Base-by-base conservation (phyloP, 192 early-diverging fungal species). In the Dimargaris cristalligena region DNA sequence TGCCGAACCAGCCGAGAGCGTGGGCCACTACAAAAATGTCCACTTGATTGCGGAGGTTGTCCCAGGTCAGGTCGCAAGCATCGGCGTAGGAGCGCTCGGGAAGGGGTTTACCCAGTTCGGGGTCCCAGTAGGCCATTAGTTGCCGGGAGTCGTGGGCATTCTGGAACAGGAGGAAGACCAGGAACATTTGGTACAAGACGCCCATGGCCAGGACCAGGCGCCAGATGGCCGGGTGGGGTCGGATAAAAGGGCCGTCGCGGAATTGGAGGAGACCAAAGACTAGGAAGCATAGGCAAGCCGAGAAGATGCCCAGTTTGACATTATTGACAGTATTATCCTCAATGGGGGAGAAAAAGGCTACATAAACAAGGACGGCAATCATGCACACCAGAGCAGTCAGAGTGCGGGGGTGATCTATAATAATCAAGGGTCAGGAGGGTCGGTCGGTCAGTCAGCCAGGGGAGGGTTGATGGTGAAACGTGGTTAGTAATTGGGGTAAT, bases 21-120 rank as follows among this genome's bases (percentile, higher is more conserved):
- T 97, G 94, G 3, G 91, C 92, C 58, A 93, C 34, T 26, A 94
- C 91, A 71, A 97, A 97, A 31, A 91, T 82, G 67, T 97, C 94
- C 55, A 94, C 77, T 74, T 91, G 88, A 61, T 77, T 71, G 79
- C 87, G 68, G 23, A 96, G 41, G 52, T 87, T 89, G 20, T 78
- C 69, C 62, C 65, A 73, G 13, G 89, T 90, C 44, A 92, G 68
- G 23, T 82, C 87, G 67, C 94, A 97, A 60, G 80, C 72, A 26
- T 88, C 90, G 41, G 89, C 92, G 69, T 97, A 97, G 46, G 83
- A 88, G 60, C 86, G 81, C 72, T 97, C 94, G 11, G 94, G 94
- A 52, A 97, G 72, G 50, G 75, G 75, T 1, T 80, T 69, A 11
- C 94, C 92, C 33, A 97, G 66, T 11, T 62, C 71, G 20, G 88